Base-by-base conservation (phyloP, 1,284 basidiomycete genomes). In the Earliella scabrosa region DNA sequence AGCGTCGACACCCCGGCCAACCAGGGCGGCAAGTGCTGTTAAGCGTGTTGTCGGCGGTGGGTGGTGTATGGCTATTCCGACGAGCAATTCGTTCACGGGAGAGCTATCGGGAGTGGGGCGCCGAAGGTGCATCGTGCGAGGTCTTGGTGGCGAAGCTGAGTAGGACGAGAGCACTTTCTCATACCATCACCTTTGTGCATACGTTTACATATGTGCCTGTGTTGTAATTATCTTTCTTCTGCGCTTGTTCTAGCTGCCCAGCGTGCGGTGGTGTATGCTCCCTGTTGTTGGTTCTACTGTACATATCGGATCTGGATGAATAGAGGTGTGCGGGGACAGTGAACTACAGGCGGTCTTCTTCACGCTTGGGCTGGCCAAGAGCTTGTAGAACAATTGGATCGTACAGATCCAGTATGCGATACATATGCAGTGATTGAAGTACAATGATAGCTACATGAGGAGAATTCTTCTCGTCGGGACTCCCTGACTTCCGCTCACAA, bases 11-110 rank as follows among this genome's bases (percentile, higher is more conserved):
- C 75, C 21, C 69, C 70, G 58, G 61, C 68, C 54, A 69, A 71
- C 69, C 61, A 71, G 60, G 65, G 69, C 43, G 67, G 73, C 60
- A 74, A 75, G 59, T 81, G 79, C 67, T 81, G 79, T 66, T 81
- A 71, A 66, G 64, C 45, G 52, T 14, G 11, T 18, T 13, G 13
- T 14, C 39, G 3, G 9, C 5, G 21, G 39, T 35, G 36, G 49
- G 52, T 27, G 26, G 3, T 24, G 24, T 44, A 36, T 39, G 46
- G 48, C 29, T 38, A 14, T 24, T 34, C n/a, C n/a, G n/a, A n/a
- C n/a, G n/a, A n/a, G n/a, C n/a, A n/a, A n/a, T n/a, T n/a, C n/a
- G n/a, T n/a, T n/a, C n/a, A n/a, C n/a, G n/a, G n/a, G n/a, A n/a
- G n/a, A 9, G 44, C 21, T 21, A 18, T 45, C n/a, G 52, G 35